These are phyloP conservation scores for Blastobotrys americana DNA, from an alignment of 805 yeast genomes.

Conservation along the genomic window DNA sequence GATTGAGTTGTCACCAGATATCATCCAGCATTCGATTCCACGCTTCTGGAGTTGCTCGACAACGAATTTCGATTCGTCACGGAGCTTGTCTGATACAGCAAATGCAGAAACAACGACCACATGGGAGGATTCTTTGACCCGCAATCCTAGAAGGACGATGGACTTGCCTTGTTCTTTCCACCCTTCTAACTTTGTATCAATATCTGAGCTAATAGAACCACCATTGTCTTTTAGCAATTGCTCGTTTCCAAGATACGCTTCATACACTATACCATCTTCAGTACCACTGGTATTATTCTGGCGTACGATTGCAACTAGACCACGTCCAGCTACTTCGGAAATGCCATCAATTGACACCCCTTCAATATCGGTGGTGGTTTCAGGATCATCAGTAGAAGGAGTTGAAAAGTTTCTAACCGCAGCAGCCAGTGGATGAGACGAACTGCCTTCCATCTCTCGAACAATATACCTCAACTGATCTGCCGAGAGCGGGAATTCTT, in stretches of 20 bases:
- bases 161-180: conserved; percentile 67
- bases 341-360: conserved; percentile 51
- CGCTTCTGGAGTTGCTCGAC: conserved; percentile 35
- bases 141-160: conserved; percentile 47
- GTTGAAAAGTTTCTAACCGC: conserved; percentile 41
- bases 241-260: conserved; percentile 50
- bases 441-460: conserved; percentile 52
- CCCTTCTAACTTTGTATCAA: conserved; percentile 31
- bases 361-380: conserved; percentile 42
- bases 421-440: conserved; percentile 62
- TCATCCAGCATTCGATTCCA: conserved; percentile 61
- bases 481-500: neutral
- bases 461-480: conserved; percentile 39
- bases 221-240: conserved; percentile 44
- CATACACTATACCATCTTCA: conserved; percentile 22
- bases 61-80: conserved; percentile 49
- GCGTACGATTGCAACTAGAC: conserved; percentile 11
- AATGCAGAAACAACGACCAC: conserved; percentile 35
- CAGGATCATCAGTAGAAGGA: conserved; percentile 15
- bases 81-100: conserved; percentile 50
- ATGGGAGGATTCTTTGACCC: conserved; percentile 21
- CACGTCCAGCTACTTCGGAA: conserved; percentile 18
- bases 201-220: conserved; percentile 33
- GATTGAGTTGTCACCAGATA: conserved; percentile 62
- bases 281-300: too few species aligned